Percentiles rank a stretch among this genome's conserved stretches.
These are phyloP conservation scores for Didymella pomorum DNA, from an alignment of 2,329 filamentous ascomycete genomes.

Conservation along the genomic window DNA sequence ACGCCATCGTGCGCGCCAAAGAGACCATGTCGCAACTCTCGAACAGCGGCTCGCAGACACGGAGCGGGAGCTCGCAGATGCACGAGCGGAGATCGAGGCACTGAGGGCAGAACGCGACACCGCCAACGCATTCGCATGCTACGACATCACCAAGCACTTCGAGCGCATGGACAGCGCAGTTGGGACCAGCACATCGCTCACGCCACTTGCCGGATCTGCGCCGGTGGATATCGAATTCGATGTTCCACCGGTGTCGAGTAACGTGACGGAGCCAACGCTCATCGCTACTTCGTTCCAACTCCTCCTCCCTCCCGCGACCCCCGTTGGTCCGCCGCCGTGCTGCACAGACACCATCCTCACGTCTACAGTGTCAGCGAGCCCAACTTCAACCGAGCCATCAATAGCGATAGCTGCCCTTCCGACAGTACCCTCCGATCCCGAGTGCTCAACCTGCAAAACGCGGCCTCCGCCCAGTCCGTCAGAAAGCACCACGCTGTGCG, in stretches of 20 bases:
- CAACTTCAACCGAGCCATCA: not conserved
- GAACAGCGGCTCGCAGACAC: slow-evolving; percentile 47
- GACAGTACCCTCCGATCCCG: slow-evolving; percentile 22
- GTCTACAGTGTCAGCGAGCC: not conserved
- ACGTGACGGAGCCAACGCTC: not conserved
- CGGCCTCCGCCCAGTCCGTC: slow-evolving; percentile 36
- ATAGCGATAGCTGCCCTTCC: not conserved
- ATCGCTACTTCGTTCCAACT: slow-evolving; percentile 6
- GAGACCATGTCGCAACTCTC: slow-evolving; percentile 52
- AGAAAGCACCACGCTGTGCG: slow-evolving; percentile 47
- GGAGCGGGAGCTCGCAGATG: slow-evolving; percentile 36
- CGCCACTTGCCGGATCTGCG: not conserved
- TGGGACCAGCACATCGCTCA: not conserved
- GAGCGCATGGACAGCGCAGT: slow-evolving; percentile 1
- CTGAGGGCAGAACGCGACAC: slow-evolving; percentile 32
- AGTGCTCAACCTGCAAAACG: slow-evolving; percentile 41
- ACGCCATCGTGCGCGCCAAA: slow-evolving; percentile 58
- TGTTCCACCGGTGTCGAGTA: not conserved
- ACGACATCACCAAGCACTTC: slow-evolving; percentile 15
- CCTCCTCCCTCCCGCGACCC: not conserved
- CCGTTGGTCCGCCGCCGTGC: slow-evolving; percentile 36
- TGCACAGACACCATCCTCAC: slow-evolving; percentile 27
- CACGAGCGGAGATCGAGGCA: slow-evolving; percentile 37
- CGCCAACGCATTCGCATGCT: slow-evolving; percentile 15
- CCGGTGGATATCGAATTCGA: not conserved